Evolutionary conservation across 345 rosid species (phyloP).

Genomic region (Populus alba): DNA sequence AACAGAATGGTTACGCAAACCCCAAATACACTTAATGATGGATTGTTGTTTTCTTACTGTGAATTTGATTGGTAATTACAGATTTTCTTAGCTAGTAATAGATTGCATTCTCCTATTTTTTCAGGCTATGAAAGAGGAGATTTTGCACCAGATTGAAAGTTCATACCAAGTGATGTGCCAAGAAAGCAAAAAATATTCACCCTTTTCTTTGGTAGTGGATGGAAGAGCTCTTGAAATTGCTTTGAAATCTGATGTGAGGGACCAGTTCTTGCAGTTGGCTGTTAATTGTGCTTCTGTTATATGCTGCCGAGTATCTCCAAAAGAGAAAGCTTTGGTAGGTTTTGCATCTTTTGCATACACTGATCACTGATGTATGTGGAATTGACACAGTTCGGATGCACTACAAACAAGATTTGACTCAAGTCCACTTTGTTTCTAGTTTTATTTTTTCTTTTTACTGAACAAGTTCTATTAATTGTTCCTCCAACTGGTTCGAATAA

Average conservation of each 20-base stretch:
- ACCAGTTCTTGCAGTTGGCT: constrained; percentile 62
- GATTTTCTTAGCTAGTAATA: neutral
- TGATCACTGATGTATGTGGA: no score
- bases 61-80: constrained; percentile 14
- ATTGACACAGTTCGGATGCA: no score
- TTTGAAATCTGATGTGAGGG: constrained; percentile 53
- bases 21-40: neutral
- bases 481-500: neutral
- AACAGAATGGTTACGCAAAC: neutral
- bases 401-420: no score
- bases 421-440: no score
- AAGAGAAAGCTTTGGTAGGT: constrained; percentile 72
- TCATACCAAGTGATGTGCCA: constrained; percentile 40
- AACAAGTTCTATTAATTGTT: no score
- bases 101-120: constrained; percentile 16
- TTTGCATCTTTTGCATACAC: neutral
- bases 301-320: constrained; percentile 87
- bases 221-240: constrained; percentile 67
- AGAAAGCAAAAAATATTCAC: constrained; percentile 44
- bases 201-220: constrained; percentile 71
- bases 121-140: constrained; percentile 55
- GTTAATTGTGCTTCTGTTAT: constrained; percentile 78
- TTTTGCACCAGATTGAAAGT: constrained; percentile 49
- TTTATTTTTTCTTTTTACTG: no score
- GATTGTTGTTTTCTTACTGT: neutral